These are phyloP conservation scores for Coelastrella sp. DNA, from an alignment of 139 green algal genomes.

Conservation along the genomic window DNA sequence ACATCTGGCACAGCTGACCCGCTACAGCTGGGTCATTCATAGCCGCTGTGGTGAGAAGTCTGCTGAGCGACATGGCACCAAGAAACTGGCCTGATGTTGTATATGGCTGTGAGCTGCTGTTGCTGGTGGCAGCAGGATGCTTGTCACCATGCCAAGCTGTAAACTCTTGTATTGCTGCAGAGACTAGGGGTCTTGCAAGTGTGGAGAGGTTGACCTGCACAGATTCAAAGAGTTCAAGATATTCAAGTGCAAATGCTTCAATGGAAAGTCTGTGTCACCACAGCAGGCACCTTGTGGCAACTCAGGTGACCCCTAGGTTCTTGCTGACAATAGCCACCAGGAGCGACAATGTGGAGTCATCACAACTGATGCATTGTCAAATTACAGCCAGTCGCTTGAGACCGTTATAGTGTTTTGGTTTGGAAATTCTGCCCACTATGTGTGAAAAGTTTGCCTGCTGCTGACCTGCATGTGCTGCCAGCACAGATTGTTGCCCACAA, in stretches of 20 bases:
- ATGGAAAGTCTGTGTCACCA: no score
- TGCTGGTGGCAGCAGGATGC: background rate
- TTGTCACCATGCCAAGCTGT: background rate
- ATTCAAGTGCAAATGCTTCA: no score
- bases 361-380: no score
- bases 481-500: background rate
- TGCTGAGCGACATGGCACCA: background rate
- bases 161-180: background rate
- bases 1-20: background rate
- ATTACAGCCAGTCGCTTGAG: no score
- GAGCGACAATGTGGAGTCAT: no score
- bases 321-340: no score
- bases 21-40: background rate
- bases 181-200: background rate
- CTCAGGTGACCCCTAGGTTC: no score
- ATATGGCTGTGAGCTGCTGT: background rate
- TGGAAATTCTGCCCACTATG: no score
- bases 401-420: no score
- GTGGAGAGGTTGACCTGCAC: background rate
- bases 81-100: background rate
- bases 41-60: background rate
- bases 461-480: background rate
- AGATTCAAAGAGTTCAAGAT: no score
- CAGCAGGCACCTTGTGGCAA: no score
- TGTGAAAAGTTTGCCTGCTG: no score